A percentile compares a stretch with the other conserved stretches of the same genome.
Evolutionary conservation across 805 yeast species (phyloP).

Genomic region (Grigorovia humatica): DNA sequence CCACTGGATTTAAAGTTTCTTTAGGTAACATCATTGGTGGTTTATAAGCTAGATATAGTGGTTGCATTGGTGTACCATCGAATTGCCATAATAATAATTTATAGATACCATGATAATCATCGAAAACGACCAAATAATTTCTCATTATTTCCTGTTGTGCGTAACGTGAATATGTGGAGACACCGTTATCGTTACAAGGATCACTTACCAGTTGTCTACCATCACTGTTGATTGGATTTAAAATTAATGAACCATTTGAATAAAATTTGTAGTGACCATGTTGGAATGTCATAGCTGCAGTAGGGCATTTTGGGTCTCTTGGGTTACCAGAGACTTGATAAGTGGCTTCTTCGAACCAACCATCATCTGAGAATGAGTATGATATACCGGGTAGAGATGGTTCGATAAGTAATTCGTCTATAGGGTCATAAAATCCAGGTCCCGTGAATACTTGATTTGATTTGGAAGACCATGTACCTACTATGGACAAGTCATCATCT

Average conservation of each 20-base stretch:
- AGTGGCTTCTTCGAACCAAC: constrained; percentile 80
- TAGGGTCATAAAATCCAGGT: constrained; percentile 91
- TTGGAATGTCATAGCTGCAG: constrained; percentile 74
- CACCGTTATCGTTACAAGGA: constrained; percentile 64
- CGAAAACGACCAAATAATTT: constrained; percentile 50
- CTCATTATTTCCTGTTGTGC: constrained; percentile 52
- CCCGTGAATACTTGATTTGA: constrained; percentile 94
- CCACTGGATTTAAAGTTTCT: constrained; percentile 76
- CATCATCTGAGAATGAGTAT: constrained; percentile 87
- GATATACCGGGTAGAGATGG: constrained; percentile 94
- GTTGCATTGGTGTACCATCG: constrained; percentile 75
- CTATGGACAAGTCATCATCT: constrained; percentile 2
- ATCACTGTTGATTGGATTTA: constrained; percentile 74
- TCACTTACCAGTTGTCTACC: constrained; percentile 85
- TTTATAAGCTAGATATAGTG: constrained; percentile 80
- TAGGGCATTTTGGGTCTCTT: constrained; percentile 67
- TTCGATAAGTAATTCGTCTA: constrained; percentile 86
- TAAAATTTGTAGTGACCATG: constrained; percentile 71
- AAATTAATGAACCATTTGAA: constrained; percentile 53
- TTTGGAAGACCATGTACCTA: constrained; percentile 93
- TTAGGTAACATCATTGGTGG: constrained; percentile 98
- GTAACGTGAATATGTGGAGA: constrained; percentile 62
- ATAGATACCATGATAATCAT: constrained; percentile 76
- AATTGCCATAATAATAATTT: constrained; percentile 62
- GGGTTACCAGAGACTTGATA: constrained; percentile 72